Conservation (phyloP, 1,284 basidiomycete species). For the Leccinum fallax region DNA sequence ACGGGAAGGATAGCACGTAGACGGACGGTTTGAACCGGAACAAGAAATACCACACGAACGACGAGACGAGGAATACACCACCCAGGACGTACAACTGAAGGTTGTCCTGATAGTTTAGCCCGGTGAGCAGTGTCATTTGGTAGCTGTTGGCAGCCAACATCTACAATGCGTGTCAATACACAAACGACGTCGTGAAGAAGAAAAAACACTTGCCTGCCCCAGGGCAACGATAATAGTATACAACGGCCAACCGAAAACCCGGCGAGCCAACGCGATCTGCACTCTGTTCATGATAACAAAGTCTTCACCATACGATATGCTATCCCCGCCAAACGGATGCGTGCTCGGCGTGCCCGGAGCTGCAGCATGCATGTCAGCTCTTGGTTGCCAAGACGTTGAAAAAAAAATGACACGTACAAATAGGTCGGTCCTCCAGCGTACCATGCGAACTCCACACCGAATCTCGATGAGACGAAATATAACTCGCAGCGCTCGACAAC, state of each 20-base stretch:
- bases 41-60: slow-evolving; percentile 86
- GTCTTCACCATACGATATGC: slow-evolving; percentile 56
- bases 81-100: slow-evolving; percentile 89
- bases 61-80: slow-evolving; percentile 81
- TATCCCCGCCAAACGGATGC: slow-evolving; percentile 57
- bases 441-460: slow-evolving; percentile 76
- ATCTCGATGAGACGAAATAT: slow-evolving; percentile 78
- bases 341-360: slow-evolving; percentile 57
- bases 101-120: slow-evolving; percentile 80
- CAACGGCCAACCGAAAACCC: slow-evolving; percentile 83
- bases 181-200: background rate
- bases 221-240: slow-evolving; percentile 87
- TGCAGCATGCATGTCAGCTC: background rate
- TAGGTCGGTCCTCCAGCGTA: slow-evolving; percentile 56
- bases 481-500: slow-evolving; percentile 74
- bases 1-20: slow-evolving; percentile 83
- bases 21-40: slow-evolving; percentile 88
- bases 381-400: background rate
- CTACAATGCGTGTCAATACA: slow-evolving; percentile 35
- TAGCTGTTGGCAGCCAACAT: slow-evolving; percentile 90
- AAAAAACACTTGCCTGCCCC: slow-evolving; percentile 61
- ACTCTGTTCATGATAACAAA: slow-evolving; percentile 74
- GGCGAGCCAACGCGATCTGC: slow-evolving; percentile 79
- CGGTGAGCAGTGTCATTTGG: slow-evolving; percentile 88
- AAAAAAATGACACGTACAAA: slow-evolving; percentile 52